phyloP scores from a whole-genome alignment of 345 rosid species.

The Erodium maritimum region DNA sequence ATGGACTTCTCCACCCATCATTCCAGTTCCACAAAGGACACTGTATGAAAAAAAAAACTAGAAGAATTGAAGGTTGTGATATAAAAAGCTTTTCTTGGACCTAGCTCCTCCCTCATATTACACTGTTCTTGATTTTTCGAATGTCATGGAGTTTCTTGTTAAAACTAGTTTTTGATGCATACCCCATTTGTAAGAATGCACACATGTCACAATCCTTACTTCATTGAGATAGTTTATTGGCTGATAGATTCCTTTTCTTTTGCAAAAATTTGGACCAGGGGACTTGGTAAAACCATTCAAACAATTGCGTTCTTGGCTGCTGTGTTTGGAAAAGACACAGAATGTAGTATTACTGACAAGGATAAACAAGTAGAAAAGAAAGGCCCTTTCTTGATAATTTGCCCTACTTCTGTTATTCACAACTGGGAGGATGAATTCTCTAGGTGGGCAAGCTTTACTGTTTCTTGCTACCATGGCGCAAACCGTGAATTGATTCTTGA shows the following conservation, averaged over 20 bases:
- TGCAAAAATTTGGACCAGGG: conserved; percentile 32
- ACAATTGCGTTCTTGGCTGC: conserved; percentile 90
- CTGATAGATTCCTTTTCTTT: neutral
- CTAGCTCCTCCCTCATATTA: too few relatives aligned
- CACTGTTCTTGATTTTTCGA: too few relatives aligned
- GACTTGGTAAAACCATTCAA: conserved; percentile 93
- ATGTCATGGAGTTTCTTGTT: too few relatives aligned
- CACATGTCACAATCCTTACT: too few relatives aligned
- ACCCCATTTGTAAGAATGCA: too few relatives aligned
- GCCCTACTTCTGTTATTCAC: conserved; percentile 80
- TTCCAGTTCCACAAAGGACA: too few relatives aligned
- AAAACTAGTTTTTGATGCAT: too few relatives aligned
- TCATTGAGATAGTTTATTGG: too few relatives aligned
- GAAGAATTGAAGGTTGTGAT: too few relatives aligned
- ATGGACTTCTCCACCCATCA: too few relatives aligned
- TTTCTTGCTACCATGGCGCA: conserved; percentile 69
- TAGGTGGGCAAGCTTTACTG: conserved; percentile 64
- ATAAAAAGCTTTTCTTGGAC: too few relatives aligned
- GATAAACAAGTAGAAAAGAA: conserved; percentile 20
- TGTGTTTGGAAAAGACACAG: conserved; percentile 63
- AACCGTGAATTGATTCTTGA: conserved; percentile 64
- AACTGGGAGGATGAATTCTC: conserved; percentile 94
- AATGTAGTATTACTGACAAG: conserved; percentile 21
- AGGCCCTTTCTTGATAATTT: conserved; percentile 60
- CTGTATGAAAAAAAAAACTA: too few relatives aligned